Percentiles rank a stretch among this genome's conserved stretches.
These are phyloP conservation scores for Physcomitrium patens DNA, from an alignment of 225 moss, liverwort and hornwort species.

Conservation along the genomic window DNA sequence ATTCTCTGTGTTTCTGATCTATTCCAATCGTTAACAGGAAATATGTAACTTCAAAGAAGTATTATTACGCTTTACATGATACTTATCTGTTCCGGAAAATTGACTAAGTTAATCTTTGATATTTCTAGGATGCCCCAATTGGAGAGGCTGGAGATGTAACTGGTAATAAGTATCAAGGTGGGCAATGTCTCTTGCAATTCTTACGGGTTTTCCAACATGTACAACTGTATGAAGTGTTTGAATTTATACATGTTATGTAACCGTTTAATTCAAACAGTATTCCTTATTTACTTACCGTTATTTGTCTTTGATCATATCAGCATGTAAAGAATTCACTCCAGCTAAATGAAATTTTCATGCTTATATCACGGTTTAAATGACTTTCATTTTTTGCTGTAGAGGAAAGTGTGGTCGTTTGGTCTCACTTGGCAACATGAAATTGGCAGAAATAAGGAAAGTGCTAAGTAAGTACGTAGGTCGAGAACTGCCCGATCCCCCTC, in stretches of 20 bases:
- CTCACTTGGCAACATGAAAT: constrained; percentile 22
- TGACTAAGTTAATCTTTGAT: constrained; percentile 6
- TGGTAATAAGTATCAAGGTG: constrained; percentile 75
- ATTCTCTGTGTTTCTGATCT: too few relatives aligned
- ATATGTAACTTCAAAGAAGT: constrained; percentile 11
- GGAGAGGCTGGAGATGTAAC: constrained; percentile 77
- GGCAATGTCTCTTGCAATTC: constrained; percentile 6
- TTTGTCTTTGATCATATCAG: not conserved
- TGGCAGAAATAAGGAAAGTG: constrained; percentile 66
- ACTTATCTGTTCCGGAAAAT: not conserved
- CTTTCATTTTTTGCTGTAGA: not conserved
- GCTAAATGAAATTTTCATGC: not conserved
- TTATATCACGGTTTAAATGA: not conserved
- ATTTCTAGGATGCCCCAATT: constrained; percentile 78
- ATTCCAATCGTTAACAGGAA: not conserved
- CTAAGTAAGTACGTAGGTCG: constrained; percentile 51
- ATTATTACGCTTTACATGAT: not conserved
- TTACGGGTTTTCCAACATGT: not conserved
- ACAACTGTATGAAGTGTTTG: constrained; percentile 1
- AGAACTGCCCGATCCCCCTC: constrained; percentile 63
- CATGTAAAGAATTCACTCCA: not conserved
- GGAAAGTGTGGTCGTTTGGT: not conserved
- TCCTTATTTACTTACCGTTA: not conserved
- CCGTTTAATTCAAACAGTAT: not conserved
- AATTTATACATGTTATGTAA: not conserved